Conservation (phyloP, 2,329 filamentous ascomycete genomes). For the Ceratocystis lukuohia region DNA sequence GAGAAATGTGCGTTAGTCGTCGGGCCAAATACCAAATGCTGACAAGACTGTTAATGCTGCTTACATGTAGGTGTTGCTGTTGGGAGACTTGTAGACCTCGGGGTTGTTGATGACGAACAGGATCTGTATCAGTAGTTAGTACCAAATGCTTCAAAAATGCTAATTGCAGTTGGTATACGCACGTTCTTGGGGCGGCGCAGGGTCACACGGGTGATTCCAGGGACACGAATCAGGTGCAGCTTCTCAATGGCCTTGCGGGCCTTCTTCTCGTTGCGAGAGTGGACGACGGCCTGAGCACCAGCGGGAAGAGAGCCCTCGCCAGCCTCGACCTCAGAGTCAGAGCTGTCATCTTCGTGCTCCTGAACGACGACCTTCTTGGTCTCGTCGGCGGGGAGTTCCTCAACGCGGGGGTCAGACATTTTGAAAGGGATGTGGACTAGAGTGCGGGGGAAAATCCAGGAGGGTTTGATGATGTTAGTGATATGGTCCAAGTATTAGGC, state of each 20-base stretch:
- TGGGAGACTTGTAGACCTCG: constrained; percentile 98
- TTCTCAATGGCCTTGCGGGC: constrained; percentile 98
- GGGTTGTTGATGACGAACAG: constrained; percentile 99
- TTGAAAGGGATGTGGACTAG: constrained; percentile 26
- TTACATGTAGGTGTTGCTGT: constrained; percentile 99
- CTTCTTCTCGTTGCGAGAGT: constrained; percentile 99
- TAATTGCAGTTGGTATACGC: constrained; percentile 34
- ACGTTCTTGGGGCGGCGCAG: constrained; percentile 98
- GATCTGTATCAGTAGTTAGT: constrained; percentile 48
- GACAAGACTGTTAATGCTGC: constrained; percentile 26
- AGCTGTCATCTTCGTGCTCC: constrained; percentile 55
- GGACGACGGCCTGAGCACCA: constrained; percentile 78
- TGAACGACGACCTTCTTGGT: constrained; percentile 65
- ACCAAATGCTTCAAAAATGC: background rate
- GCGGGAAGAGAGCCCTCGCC: constrained; percentile 65
- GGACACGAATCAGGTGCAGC: constrained; percentile 89
- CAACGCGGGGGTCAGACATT: constrained; percentile 96
- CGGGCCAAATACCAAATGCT: no score
- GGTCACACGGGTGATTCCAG: constrained; percentile 95
- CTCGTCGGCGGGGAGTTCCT: constrained; percentile 91
- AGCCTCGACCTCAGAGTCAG: constrained; percentile 63
- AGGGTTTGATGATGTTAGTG: background rate
- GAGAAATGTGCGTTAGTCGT: no score
- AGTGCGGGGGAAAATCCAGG: background rate
- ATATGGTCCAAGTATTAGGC: background rate